Conservation (phyloP, 169 alveolate species). For the Pseudocohnilembus persalinus region DNA sequence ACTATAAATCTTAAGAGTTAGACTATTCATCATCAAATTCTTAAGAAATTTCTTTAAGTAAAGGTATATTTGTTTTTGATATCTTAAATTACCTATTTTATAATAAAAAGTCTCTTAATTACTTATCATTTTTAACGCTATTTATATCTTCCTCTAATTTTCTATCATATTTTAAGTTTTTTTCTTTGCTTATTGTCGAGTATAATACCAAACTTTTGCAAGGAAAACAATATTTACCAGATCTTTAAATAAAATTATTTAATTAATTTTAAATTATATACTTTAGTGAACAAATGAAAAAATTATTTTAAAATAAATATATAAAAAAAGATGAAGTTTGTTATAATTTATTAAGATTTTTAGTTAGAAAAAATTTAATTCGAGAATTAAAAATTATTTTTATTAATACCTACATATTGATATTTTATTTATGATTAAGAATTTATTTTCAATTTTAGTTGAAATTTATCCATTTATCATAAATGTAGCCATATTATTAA, state of each 20-base stretch:
- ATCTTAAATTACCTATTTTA: background rate
- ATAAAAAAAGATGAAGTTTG: too few relatives aligned
- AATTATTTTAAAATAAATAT: too few relatives aligned
- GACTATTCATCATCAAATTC: background rate
- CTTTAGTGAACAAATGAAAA: too few relatives aligned
- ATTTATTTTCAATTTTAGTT: background rate
- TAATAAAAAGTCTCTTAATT: background rate
- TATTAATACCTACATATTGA: background rate
- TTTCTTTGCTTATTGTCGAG: background rate
- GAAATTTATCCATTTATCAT: too few relatives aligned
- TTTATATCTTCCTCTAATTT: background rate
- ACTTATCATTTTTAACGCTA: background rate
- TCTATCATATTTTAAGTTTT: background rate
- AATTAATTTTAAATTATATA: too few relatives aligned
- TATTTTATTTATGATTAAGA: too few relatives aligned
- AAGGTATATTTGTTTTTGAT: background rate
- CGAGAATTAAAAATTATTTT: too few relatives aligned
- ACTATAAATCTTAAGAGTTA: background rate
- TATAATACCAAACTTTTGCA: background rate
- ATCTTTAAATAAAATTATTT: background rate
- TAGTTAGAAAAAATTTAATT: too few relatives aligned
- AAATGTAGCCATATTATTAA: background rate
- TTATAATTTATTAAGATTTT: too few relatives aligned
- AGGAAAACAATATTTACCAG: background rate
- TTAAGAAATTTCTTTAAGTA: background rate